phyloP scores from a whole-genome alignment of 1,284 basidiomycete species.

The Sphagnurus paluster region DNA sequence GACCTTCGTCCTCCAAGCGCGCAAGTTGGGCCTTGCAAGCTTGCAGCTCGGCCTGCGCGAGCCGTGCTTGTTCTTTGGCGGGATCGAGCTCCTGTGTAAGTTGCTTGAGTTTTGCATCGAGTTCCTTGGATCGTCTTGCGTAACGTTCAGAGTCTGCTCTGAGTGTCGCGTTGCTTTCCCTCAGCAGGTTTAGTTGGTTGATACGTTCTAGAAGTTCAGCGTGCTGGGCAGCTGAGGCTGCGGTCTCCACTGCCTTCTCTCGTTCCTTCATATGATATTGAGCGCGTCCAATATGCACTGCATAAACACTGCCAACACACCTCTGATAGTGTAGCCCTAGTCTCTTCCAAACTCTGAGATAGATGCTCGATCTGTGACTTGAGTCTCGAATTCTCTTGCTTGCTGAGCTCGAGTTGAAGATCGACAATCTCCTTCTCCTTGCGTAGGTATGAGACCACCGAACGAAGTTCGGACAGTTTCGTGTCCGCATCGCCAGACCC shows the following conservation, averaged over 20 bases:
- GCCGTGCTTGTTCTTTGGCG: slow-evolving; percentile 68
- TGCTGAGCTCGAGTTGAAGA: slow-evolving; percentile 82
- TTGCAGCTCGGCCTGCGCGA: slow-evolving; percentile 74
- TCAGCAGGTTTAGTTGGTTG: slow-evolving; percentile 83
- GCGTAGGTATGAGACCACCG: slow-evolving; percentile 81
- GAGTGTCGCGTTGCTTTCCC: slow-evolving; percentile 87
- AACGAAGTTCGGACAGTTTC: slow-evolving; percentile 72
- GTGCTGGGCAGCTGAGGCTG: slow-evolving; percentile 79
- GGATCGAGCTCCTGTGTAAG: slow-evolving; percentile 73
- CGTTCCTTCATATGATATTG: slow-evolving; percentile 58
- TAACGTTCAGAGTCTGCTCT: slow-evolving; percentile 74
- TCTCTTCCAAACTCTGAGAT: slow-evolving; percentile 69
- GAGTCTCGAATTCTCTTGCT: slow-evolving; percentile 79
- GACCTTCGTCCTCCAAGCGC: slow-evolving; percentile 77
- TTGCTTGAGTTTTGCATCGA: slow-evolving; percentile 64
- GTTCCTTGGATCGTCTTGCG: slow-evolving; percentile 61
- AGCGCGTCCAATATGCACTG: slow-evolving; percentile 1
- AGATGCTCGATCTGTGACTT: slow-evolving; percentile 79
- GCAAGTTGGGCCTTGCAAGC: slow-evolving; percentile 68
- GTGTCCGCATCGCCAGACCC: slow-evolving; percentile 50
- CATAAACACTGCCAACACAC: slow-evolving; percentile 31
- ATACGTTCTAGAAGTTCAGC: slow-evolving; percentile 86
- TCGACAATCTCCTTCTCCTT: slow-evolving; percentile 92
- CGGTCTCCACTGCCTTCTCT: slow-evolving; percentile 67
- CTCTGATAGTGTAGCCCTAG: slow-evolving; percentile 64